Conservation (phyloP, 129 eudicot genomes). For the Logfia minima region DNA sequence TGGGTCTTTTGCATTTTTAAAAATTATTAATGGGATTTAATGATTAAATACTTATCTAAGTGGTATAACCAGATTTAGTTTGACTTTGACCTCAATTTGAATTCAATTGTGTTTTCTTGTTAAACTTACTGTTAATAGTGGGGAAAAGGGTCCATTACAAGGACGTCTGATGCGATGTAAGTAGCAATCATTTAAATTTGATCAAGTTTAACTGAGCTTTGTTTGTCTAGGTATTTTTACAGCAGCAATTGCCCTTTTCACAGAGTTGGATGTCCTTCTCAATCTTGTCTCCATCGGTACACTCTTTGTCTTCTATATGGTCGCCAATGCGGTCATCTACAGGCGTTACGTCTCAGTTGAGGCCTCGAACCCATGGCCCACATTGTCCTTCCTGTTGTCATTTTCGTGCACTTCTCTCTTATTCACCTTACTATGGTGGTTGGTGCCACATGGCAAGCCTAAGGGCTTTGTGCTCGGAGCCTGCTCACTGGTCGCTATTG, state of each 20-base stretch:
- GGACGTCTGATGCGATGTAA: slow-evolving; percentile 15
- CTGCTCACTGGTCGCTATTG: slow-evolving; percentile 55
- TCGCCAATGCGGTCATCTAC: slow-evolving; percentile 85
- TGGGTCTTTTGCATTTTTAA: slow-evolving; percentile 22
- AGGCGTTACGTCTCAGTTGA: slow-evolving; percentile 73
- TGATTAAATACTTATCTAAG: slow-evolving; percentile 24
- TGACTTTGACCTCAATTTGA: slow-evolving; percentile 25
- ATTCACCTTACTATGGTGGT: slow-evolving; percentile 78
- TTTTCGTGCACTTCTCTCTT: slow-evolving; percentile 62
- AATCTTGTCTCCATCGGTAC: slow-evolving; percentile 91
- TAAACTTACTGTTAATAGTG: slow-evolving; percentile 7
- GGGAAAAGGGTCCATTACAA: slow-evolving; percentile 24
- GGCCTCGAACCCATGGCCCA: slow-evolving; percentile 81
- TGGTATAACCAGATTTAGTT: slow-evolving; percentile 17
- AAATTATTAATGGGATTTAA: slow-evolving; percentile 27
- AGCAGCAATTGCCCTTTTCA: slow-evolving; percentile 82
- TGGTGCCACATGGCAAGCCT: slow-evolving; percentile 68
- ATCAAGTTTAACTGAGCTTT: slow-evolving; percentile 1
- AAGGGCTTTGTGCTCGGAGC: slow-evolving; percentile 71
- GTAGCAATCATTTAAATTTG: background rate
- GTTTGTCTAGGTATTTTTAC: slow-evolving; percentile 71
- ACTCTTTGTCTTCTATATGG: slow-evolving; percentile 92
- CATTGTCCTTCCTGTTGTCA: slow-evolving; percentile 66
- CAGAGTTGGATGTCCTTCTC: slow-evolving; percentile 77
- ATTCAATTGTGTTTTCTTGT: background rate